Evolutionary conservation across 768 basidiomycete genomes (phyloP), one percentile per base, ranked within the genome.

Genomic region (Mycena epipterygia): DNA sequence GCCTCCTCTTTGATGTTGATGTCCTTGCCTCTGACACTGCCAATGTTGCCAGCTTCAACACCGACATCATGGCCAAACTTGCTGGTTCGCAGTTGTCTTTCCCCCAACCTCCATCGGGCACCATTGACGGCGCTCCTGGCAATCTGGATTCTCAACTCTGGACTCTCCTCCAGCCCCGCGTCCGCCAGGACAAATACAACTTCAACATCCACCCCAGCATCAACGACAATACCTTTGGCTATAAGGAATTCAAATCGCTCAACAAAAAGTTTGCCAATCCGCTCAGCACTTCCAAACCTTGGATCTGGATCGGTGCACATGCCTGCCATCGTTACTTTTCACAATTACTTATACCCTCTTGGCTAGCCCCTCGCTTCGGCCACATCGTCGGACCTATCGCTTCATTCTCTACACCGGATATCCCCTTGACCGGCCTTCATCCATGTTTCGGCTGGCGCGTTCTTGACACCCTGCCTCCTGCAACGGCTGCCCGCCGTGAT

Each of bases 191-290:
- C 5, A 14, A 53, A 3, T 53, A 42, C 35, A 67, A 21, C 2
- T 42, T 60, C 14, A 1, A 3, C 8, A 2, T 16, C 2, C 66
- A 67, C 12, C 66, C 58, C 0, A 4, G n/a, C 1, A 60, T 67
- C 49, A 67, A 67, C 32, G 39, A 59, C 58, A 61, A 53, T 37
- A 33, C 4, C 3, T 67, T 67, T 42, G 58, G 30, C 0, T 35
- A 19, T 13, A 16, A 16, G 1, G 37, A 59, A 5, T 39, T 67
- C 30, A 9, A 3, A 0, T 44, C 42, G 29, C 30, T 52, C n/a
- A 21, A n/a, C 27, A n/a, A 30, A 1, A 52, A 42, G 51, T 33
- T 66, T 17, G 2, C 37, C 1, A 52, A 67, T 19, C 66, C 66
- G 1, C 8, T 67, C 13, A n/a, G n/a, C 52, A n/a, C 27, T 23